phyloP scores from a whole-genome alignment of 495 filamentous ascomycete genomes.

The Cercophora scortea region DNA sequence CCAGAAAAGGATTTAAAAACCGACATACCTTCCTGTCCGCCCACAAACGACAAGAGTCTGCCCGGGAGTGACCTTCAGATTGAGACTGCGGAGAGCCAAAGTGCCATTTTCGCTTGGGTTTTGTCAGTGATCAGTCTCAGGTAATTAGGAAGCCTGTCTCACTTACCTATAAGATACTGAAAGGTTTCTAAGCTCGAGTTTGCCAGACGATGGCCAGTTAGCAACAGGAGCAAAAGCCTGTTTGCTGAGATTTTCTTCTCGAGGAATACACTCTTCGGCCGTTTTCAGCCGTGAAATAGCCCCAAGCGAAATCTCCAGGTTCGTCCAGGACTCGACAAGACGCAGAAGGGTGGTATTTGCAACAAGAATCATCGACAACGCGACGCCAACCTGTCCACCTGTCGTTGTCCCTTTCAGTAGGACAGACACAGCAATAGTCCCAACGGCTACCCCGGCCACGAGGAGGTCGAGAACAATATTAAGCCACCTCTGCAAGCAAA shows the following conservation, averaged over 20 bases:
- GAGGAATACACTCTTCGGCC: conserved; percentile 29
- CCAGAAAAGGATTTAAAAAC: not conserved
- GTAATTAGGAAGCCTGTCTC: not conserved
- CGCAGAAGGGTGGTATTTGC: conserved; percentile 23
- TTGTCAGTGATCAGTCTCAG: not conserved
- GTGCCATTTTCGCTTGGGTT: conserved; percentile 6
- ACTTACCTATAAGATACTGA: conserved; percentile 27
- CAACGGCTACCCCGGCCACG: conserved; percentile 27
- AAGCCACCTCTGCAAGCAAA: conserved; percentile 39
- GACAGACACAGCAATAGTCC: conserved; percentile 38
- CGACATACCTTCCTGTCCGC: conserved; percentile 21
- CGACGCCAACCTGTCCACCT: conserved; percentile 20
- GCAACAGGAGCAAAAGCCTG: conserved; percentile 1
- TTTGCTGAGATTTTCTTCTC: conserved; percentile 14
- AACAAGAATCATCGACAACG: conserved; percentile 19
- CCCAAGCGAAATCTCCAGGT: conserved; percentile 45
- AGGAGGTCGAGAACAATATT: conserved; percentile 35
- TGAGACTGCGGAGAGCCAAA: conserved; percentile 23
- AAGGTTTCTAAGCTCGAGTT: conserved; percentile 23
- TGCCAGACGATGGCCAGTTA: conserved; percentile 27
- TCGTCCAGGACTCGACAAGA: conserved; percentile 34
- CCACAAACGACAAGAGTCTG: conserved; percentile 28
- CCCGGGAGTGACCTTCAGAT: conserved; percentile 23
- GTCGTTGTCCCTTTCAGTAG: conserved; percentile 15
- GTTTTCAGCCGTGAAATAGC: conserved; percentile 37